Base-by-base conservation (phyloP, 169 alveolate species). In the Babesia bigemina region DNA sequence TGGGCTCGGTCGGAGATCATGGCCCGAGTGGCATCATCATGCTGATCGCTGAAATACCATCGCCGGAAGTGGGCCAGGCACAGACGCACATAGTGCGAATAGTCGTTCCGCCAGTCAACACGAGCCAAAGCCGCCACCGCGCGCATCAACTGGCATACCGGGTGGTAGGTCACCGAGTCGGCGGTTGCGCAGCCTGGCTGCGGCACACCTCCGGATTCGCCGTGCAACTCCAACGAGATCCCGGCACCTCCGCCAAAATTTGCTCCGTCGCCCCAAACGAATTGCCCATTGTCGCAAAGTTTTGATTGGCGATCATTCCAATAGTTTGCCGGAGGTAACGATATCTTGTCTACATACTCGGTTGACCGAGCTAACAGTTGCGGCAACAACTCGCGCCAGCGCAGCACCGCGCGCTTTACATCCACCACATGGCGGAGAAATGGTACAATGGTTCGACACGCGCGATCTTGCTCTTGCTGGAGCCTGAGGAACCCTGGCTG, bases 81-180 rank as follows among this genome's bases (percentile, higher is more conserved):
- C 1, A 29, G 47, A 16, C 55, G 48, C 14, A 33, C 24, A n/a
- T 53, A 59, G 2, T 61, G 28, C 14, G 66, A 60, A 24, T 70
- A 50, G 50, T 50, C 67, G 21, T 24, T 61, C 42, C 71, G 45
- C 59, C 75, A 52, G 57, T 71, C 74, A 45, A 42, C 28, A 21
- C 42, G 26, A 9, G 69, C 39, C 39, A 81, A 26, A 3, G 79
- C 70, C 9, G 45, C 42, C 11, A 59, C 39, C 8, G 62, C 56
- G 24, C 84, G 56, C 62, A 81, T 66, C 29, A 81, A 55, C 59
- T 63, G 29, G 21, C 67, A 61, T 21, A 81, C 44, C 10, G 88
- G 84, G 24, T 81, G 77, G 2, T 24, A 26, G 12, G 86, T 52
- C 13, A 78, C 86, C 13, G 49, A 3, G 45, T 81, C 44, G 42